Percentiles rank a stretch among this genome's conserved stretches.
Evolutionary conservation across 495 filamentous ascomycete species (phyloP).

Genomic region (Filosporella fistucella): DNA sequence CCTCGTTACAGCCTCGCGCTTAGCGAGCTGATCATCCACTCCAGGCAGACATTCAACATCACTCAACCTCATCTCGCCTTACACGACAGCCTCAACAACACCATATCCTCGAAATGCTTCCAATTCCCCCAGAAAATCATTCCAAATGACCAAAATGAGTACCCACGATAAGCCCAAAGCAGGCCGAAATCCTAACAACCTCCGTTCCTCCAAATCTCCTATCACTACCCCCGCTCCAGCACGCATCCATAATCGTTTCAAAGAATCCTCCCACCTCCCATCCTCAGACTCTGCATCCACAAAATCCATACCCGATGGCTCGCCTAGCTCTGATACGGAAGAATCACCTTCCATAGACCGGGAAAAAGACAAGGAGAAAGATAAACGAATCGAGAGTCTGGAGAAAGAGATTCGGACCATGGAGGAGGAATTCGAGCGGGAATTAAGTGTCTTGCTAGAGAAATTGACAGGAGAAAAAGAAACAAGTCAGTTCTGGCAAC

Average conservation of each 20-base stretch:
- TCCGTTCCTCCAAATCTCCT: slow-evolving; percentile 8
- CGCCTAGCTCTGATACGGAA: slow-evolving; percentile 8
- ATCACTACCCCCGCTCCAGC: slow-evolving; percentile 21
- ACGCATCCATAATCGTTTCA: slow-evolving; percentile 11
- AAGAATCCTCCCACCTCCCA: not conserved
- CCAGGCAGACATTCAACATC: too few species aligned
- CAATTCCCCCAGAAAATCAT: too few species aligned
- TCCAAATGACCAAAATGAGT: slow-evolving; percentile 19
- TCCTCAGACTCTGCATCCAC: slow-evolving; percentile 10
- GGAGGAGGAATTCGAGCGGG: slow-evolving; percentile 39
- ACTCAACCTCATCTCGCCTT: not conserved
- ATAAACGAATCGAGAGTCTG: slow-evolving; percentile 38
- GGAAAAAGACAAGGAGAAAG: slow-evolving; percentile 28
- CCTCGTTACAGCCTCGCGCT: too few species aligned
- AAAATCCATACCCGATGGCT: slow-evolving; percentile 2
- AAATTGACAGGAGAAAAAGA: slow-evolving; percentile 39
- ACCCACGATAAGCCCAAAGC: slow-evolving; percentile 15
- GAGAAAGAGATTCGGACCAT: slow-evolving; percentile 38
- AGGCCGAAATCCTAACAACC: not conserved
- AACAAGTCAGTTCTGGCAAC: slow-evolving; percentile 42
- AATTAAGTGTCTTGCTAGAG: slow-evolving; percentile 41
- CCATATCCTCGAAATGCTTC: not conserved
- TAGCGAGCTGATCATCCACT: too few species aligned
- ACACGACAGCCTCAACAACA: not conserved
- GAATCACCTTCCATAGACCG: not conserved